Evolutionary conservation across 106 monocot genomes (phyloP).

Genomic region (Platanthera zijinensis): DNA sequence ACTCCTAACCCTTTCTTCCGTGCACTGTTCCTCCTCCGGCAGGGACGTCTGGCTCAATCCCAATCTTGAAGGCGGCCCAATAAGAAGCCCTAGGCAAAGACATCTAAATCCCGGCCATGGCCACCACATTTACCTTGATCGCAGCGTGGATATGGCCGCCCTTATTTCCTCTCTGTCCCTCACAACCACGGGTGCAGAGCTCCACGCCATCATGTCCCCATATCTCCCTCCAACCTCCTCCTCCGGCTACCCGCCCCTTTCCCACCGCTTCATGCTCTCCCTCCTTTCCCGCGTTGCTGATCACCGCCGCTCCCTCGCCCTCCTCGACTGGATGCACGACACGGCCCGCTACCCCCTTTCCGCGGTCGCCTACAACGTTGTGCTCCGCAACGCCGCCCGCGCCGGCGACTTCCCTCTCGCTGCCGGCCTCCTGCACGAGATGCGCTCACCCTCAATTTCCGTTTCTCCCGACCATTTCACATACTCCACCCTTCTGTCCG

Average conservation of each 20-base stretch:
- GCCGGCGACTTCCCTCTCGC: slow-evolving; percentile 54
- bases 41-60: slow-evolving; percentile 17
- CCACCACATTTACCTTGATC: slow-evolving; percentile 30
- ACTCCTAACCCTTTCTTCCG: neutral
- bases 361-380: slow-evolving; percentile 66
- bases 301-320: slow-evolving; percentile 72
- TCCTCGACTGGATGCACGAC: slow-evolving; percentile 89
- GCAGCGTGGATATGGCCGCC: slow-evolving; percentile 52
- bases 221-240: slow-evolving; percentile 13
- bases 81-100: neutral
- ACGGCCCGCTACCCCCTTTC: slow-evolving; percentile 43
- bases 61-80: neutral
- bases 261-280: slow-evolving; percentile 73
- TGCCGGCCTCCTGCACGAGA: slow-evolving; percentile 62
- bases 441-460: slow-evolving; percentile 23
- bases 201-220: slow-evolving; percentile 65
- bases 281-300: slow-evolving; percentile 66
- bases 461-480: slow-evolving; percentile 65
- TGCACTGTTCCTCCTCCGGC: neutral
- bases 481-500: slow-evolving; percentile 79
- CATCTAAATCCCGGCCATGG: neutral
- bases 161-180: slow-evolving; percentile 41
- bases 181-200: slow-evolving; percentile 39
- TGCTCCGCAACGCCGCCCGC: slow-evolving; percentile 69
- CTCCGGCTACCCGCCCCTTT: slow-evolving; percentile 21